These are phyloP conservation scores for Mytilinidion resinicola DNA, from an alignment of 495 filamentous ascomycete species.

Conservation along the genomic window DNA sequence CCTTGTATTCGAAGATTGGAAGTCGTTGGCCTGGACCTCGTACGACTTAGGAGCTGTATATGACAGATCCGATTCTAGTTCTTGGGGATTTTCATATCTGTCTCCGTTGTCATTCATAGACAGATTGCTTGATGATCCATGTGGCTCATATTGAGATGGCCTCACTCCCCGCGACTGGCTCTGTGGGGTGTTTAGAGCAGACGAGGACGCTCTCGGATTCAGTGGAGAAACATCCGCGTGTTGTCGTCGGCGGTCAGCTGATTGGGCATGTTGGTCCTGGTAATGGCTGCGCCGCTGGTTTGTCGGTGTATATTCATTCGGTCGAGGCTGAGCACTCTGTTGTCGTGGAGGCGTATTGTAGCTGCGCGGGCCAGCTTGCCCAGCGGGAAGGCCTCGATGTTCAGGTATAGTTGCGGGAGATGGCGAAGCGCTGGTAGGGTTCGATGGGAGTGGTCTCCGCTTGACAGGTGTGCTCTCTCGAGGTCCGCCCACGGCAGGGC, in stretches of 20 bases:
- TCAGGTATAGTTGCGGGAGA: slow-evolving; percentile 22
- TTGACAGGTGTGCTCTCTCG: slow-evolving; percentile 58
- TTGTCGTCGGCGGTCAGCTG: slow-evolving; percentile 11
- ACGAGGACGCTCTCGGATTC: slow-evolving; percentile 7
- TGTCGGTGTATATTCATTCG: slow-evolving; percentile 17
- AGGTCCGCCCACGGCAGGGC: slow-evolving; percentile 45
- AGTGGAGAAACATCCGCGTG: slow-evolving; percentile 13
- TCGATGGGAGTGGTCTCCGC: slow-evolving; percentile 70
- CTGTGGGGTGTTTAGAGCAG: slow-evolving; percentile 16
- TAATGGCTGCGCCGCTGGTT: slow-evolving; percentile 12
- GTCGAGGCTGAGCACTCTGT: slow-evolving; percentile 13
- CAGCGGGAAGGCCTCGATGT: slow-evolving; percentile 9
- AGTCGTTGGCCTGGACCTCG: slow-evolving; percentile 19
- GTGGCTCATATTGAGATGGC: slow-evolving; percentile 1
- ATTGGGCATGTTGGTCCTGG: slow-evolving; percentile 6
- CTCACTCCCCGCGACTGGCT: slow-evolving; percentile 1
- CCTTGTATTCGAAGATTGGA: slow-evolving; percentile 5
- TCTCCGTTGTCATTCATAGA: not conserved
- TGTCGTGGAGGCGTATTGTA: slow-evolving; percentile 27
- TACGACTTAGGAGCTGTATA: slow-evolving; percentile 25
- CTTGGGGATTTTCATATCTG: slow-evolving; percentile 1
- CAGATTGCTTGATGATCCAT: slow-evolving; percentile 5
- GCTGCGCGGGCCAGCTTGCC: slow-evolving; percentile 21
- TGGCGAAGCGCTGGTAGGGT: slow-evolving; percentile 51
- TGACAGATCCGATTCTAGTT: slow-evolving; percentile 20